Percentiles rank a stretch among this genome's conserved stretches.
phyloP scores from a whole-genome alignment of 2,329 filamentous ascomycete genomes.

The Fusarium illudens region DNA sequence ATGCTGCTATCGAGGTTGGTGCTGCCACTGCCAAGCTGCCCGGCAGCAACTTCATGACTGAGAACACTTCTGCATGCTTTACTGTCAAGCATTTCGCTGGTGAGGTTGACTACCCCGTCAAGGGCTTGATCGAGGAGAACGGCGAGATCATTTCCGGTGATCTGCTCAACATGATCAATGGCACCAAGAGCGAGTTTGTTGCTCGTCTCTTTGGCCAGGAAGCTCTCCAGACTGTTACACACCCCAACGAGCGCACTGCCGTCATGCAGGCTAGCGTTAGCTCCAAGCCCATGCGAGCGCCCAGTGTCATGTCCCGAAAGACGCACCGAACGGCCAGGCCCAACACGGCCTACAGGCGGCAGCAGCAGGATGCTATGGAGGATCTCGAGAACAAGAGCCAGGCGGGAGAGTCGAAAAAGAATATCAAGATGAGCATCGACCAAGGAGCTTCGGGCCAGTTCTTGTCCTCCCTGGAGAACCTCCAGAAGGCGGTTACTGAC shows the following conservation, averaged over 20 bases:
- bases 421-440: slow-evolving; percentile 61
- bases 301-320: slow-evolving; percentile 89
- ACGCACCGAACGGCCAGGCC: slow-evolving; percentile 54
- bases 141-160: slow-evolving; percentile 96
- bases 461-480: slow-evolving; percentile 85
- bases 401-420: slow-evolving; percentile 53
- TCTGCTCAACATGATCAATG: slow-evolving; percentile 90
- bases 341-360: slow-evolving; percentile 49
- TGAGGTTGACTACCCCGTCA: slow-evolving; percentile 92
- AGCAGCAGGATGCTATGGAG: slow-evolving; percentile 55
- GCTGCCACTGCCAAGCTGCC: slow-evolving; percentile 78
- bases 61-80: slow-evolving; percentile 82
- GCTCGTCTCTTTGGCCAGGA: slow-evolving; percentile 95
- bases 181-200: slow-evolving; percentile 88
- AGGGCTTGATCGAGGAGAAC: slow-evolving; percentile 91
- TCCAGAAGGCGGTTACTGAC: slow-evolving; percentile 84
- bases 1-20: slow-evolving; percentile 84
- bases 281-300: slow-evolving; percentile 91
- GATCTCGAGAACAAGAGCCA: slow-evolving; percentile 62
- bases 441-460: slow-evolving; percentile 95
- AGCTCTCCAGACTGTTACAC: slow-evolving; percentile 88
- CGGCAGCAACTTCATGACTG: slow-evolving; percentile 88
- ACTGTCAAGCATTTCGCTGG: slow-evolving; percentile 95
- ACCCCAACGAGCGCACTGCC: slow-evolving; percentile 87
- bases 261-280: slow-evolving; percentile 97